These are phyloP conservation scores for Thymus mandschuricus DNA, from an alignment of 257 asterid species.

Conservation along the genomic window DNA sequence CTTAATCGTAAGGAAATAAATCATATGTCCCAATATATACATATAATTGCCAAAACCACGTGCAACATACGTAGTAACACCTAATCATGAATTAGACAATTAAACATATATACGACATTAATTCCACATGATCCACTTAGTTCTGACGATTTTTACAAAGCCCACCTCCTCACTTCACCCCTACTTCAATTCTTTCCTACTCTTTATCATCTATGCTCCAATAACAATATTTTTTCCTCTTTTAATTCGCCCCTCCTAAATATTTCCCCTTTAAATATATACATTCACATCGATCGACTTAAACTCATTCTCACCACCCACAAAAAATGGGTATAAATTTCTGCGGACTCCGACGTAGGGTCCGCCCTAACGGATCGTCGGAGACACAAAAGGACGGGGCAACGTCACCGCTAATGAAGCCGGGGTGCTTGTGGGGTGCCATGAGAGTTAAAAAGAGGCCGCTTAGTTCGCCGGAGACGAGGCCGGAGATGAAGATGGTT, in stretches of 20 bases:
- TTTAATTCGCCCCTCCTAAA: slow-evolving; percentile 34
- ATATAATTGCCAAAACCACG: no score
- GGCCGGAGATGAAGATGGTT: slow-evolving; percentile 6
- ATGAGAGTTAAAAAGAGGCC: slow-evolving; percentile 13
- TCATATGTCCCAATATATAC: no score
- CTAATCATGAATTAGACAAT: no score
- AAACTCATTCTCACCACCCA: background rate
- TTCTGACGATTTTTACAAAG: slow-evolving; percentile 28
- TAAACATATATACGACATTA: background rate
- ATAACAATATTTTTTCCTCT: slow-evolving; percentile 25
- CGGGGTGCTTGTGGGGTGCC: slow-evolving; percentile 24
- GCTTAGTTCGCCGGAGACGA: background rate
- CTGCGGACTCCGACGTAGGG: slow-evolving; percentile 38
- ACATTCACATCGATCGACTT: background rate
- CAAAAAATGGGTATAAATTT: slow-evolving; percentile 40
- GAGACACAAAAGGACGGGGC: slow-evolving; percentile 15
- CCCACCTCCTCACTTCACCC: background rate
- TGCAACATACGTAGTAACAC: no score
- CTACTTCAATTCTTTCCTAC: background rate
- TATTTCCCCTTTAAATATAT: background rate
- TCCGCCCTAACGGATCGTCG: slow-evolving; percentile 8
- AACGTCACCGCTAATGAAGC: slow-evolving; percentile 15
- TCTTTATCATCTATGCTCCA: slow-evolving; percentile 6
- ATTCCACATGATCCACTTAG: background rate
- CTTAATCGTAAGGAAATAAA: no score